Evolutionary conservation across 78 protist species (phyloP), one percentile per base, ranked within the genome.

Genomic region (Cavenderia fasciculata): DNA sequence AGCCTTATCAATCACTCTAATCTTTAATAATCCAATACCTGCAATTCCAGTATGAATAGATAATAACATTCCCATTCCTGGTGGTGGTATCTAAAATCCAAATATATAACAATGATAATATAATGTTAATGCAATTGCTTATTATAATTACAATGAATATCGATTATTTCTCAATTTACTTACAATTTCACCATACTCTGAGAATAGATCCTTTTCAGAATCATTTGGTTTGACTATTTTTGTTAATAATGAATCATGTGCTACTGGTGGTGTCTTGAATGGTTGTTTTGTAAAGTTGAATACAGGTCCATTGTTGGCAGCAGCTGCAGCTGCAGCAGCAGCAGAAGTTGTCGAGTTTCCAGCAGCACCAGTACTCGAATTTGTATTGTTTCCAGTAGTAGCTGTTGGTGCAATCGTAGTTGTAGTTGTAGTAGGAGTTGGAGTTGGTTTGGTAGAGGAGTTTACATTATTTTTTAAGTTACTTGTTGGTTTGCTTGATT

Each of bases 271-370:
- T 25, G 62, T 31, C 4, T 36, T 19, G 23, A 36, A n/a, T 41
- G 73, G 40, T n/a, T 82, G 57, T 68, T 82, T 82, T 14, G 68
- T 71, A 82, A 82, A 82, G n/a, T 68, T 29, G 54, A 82, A 82
- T 43, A 82, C 59, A 34, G 90, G 90, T 41, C n/a, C 41, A 57
- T 68, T 62, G 46, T 31, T 40, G 43, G 7, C 29, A 5, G 16
- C 40, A 18, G 77, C 25, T 27, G 29, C 66, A n/a, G 74, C 51
- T 6, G 54, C 54, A 49, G 54, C 14, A 14, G 54, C 54, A 49
- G 54, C 54, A 49, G 54, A 49, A 49, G 54, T 49, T 49, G 54
- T 49, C 54, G 54, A 49, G 27, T 49, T 14, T 18, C 14, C 54
- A 49, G 54, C 54, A 49, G 54, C 54, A 49, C n/a, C n/a, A n/a